These are phyloP conservation scores for Sclerotinia trifoliorum DNA, from an alignment of 2,329 filamentous ascomycete genomes.

Conservation along the genomic window DNA sequence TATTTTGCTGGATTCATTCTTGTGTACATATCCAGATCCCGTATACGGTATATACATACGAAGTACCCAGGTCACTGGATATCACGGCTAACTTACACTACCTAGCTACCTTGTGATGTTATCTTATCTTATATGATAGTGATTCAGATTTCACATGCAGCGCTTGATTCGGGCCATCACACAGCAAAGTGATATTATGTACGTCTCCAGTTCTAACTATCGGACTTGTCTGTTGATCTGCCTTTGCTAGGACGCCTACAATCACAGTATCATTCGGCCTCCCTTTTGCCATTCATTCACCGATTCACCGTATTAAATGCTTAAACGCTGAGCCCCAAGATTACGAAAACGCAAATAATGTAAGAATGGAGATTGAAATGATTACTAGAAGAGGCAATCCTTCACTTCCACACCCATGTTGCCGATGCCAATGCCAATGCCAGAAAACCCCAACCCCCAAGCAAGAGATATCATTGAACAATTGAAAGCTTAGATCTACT, in stretches of 20 bases:
- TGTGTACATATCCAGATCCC: not conserved
- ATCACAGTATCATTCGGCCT: no score
- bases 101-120: not conserved
- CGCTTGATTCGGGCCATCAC: no score
- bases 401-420: not conserved
- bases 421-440: not conserved
- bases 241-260: no score
- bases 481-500: constrained; percentile 8
- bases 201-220: no score
- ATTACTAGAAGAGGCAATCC: not conserved
- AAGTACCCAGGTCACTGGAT: not conserved
- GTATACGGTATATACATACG: not conserved
- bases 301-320: not conserved
- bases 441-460: not conserved
- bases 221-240: not conserved
- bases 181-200: no score
- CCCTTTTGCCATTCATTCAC: not conserved
- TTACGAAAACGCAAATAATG: not conserved
- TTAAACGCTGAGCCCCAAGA: constrained; percentile 11
- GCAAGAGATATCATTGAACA: not conserved
- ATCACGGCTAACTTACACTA: not conserved
- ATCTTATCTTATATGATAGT: not conserved
- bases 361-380: not conserved
- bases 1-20: not conserved
- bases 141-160: not conserved